phyloP scores from a whole-genome alignment of 345 rosid genomes.

The Hibiscus tridactylites region DNA sequence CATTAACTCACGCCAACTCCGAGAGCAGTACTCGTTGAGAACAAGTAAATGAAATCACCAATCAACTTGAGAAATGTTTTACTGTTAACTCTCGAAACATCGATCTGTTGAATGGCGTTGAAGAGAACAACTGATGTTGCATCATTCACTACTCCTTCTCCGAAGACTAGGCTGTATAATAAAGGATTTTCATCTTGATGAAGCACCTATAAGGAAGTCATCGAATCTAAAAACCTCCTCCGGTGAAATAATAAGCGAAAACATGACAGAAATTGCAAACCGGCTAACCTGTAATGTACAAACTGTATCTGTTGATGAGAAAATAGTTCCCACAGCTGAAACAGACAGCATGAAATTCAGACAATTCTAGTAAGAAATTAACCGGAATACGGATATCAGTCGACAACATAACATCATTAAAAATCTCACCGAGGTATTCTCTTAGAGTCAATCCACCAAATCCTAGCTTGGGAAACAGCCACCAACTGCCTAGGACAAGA shows the following conservation, averaged over 20 bases:
- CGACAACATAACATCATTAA: neutral
- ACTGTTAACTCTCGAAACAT: conserved; percentile 38
- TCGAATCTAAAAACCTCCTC: neutral
- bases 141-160: conserved; percentile 95
- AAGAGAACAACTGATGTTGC: conserved; percentile 84
- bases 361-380: neutral
- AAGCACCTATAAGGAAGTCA: conserved; percentile 45
- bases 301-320: conserved; percentile 89
- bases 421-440: conserved; percentile 65
- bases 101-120: conserved; percentile 75
- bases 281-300: conserved; percentile 80
- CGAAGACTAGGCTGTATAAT: conserved; percentile 81
- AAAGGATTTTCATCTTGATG: conserved; percentile 86
- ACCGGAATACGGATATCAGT: neutral
- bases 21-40: conserved; percentile 67
- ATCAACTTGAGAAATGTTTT: conserved; percentile 31
- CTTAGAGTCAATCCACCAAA: conserved; percentile 44
- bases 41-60: conserved; percentile 67
- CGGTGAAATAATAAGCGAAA: neutral
- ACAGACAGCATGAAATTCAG: conserved; percentile 14
- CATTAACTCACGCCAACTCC: conserved; percentile 52
- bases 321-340: conserved; percentile 82
- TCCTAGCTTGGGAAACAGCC: conserved; percentile 60
- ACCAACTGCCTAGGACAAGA: conserved; percentile 62
- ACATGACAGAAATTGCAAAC: conserved; percentile 1